Conservation (phyloP, 1,284 basidiomycete species). For the Tranzscheliella williamsii region DNA sequence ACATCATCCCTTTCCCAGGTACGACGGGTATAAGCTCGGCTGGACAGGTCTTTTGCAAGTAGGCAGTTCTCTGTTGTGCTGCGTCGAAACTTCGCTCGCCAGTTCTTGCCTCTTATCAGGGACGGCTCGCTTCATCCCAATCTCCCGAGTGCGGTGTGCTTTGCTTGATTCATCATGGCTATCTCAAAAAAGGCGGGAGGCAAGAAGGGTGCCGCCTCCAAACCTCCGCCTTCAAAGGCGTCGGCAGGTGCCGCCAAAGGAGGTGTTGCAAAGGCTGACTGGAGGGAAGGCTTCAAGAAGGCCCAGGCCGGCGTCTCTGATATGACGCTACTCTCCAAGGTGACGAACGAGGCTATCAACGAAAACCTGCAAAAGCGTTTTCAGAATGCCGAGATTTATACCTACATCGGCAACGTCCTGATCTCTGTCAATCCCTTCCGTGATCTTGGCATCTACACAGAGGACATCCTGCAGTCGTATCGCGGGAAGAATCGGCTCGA, state of each 20-base stretch:
- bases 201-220: conserved; percentile 45
- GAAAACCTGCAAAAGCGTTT: conserved; percentile 96
- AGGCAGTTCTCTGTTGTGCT: no score
- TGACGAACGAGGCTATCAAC: conserved; percentile 97
- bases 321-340: conserved; percentile 95
- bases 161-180: conserved; percentile 54
- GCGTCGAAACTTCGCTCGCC: no score
- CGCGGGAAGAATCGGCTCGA: conserved; percentile 97
- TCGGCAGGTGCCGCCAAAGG: conserved; percentile 33
- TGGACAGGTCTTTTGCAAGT: no score
- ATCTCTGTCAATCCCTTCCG: conserved; percentile 98
- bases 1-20: no score
- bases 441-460: conserved; percentile 87
- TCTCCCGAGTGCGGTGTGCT: no score
- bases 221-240: conserved; percentile 39
- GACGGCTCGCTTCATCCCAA: no score
- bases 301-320: conserved; percentile 84
- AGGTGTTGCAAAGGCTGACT: conserved; percentile 60
- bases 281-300: conserved; percentile 61
- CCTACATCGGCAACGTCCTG: conserved; percentile 95
- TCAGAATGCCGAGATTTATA: conserved; percentile 95
- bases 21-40: no score
- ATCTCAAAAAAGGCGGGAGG: conserved; percentile 59
- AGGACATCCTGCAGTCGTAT: conserved; percentile 82
- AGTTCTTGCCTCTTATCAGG: no score